Conservation (phyloP, 1,284 basidiomycete genomes). For the Ustilago shanxiensis region DNA sequence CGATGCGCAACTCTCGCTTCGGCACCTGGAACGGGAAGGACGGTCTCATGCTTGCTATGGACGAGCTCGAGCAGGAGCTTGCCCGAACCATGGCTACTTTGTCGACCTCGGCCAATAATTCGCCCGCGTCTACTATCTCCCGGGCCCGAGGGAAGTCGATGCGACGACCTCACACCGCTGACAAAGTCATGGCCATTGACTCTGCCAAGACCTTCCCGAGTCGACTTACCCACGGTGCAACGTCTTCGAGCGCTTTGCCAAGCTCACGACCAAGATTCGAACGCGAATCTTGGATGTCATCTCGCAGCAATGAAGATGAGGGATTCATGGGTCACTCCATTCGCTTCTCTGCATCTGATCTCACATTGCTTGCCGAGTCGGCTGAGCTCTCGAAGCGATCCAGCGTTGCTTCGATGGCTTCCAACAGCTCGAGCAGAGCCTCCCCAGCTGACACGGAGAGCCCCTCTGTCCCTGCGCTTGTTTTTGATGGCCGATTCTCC, state of each 20-base stretch:
- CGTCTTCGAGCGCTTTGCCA: slow-evolving; percentile 1
- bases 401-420: slow-evolving; percentile 11
- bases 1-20: slow-evolving; percentile 23
- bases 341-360: slow-evolving; percentile 37
- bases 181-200: slow-evolving; percentile 19
- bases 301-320: slow-evolving; percentile 16
- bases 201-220: slow-evolving; percentile 4
- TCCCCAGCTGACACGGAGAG: slow-evolving; percentile 8
- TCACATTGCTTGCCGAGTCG: slow-evolving; percentile 17
- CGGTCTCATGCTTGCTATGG: slow-evolving; percentile 43
- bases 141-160: slow-evolving; percentile 23
- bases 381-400: slow-evolving; percentile 19
- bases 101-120: slow-evolving; percentile 24
- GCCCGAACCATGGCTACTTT: slow-evolving; percentile 39
- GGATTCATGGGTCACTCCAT: slow-evolving; percentile 15
- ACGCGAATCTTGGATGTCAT: slow-evolving; percentile 38
- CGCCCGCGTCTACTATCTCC: slow-evolving; percentile 23
- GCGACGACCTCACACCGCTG: slow-evolving; percentile 33
- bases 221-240: neutral
- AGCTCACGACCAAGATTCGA: slow-evolving; percentile 17
- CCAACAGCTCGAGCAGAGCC: slow-evolving; percentile 16
- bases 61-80: slow-evolving; percentile 45
- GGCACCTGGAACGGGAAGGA: slow-evolving; percentile 34
- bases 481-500: slow-evolving; percentile 30
- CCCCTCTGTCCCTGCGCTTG: slow-evolving; percentile 15